Evolutionary conservation across 257 asterid genomes (phyloP).

Genomic region (Gentiana dahurica): DNA sequence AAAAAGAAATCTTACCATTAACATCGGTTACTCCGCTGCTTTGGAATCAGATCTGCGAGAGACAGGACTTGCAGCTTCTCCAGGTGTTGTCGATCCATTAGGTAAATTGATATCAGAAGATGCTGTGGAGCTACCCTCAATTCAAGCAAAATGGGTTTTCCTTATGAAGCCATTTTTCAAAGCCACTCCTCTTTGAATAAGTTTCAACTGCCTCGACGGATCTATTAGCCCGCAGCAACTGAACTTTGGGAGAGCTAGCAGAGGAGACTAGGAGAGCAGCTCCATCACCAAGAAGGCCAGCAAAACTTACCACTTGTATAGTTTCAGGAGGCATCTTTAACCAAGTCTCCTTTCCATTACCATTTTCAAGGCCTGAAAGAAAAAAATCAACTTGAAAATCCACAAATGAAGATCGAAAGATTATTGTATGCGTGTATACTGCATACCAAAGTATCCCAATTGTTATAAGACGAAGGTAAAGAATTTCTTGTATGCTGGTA

Average conservation of each 20-base stretch:
- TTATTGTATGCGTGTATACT: no score
- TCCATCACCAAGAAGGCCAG: slow-evolving; percentile 98
- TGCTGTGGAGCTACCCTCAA: slow-evolving; percentile 42
- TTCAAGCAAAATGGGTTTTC: slow-evolving; percentile 73
- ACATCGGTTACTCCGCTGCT: slow-evolving; percentile 28
- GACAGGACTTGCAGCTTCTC: slow-evolving; percentile 36
- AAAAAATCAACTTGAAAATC: slow-evolving; percentile 20
- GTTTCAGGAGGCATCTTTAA: slow-evolving; percentile 80
- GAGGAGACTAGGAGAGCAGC: slow-evolving; percentile 86
- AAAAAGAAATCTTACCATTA: slow-evolving; percentile 44
- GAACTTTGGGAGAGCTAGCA: slow-evolving; percentile 36
- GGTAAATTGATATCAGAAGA: slow-evolving; percentile 31
- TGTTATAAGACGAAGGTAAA: no score
- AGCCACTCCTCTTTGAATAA: slow-evolving; percentile 63
- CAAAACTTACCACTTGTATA: slow-evolving; percentile 76
- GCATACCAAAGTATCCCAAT: no score
- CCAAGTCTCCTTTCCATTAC: slow-evolving; percentile 97
- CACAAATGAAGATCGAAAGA: slow-evolving; percentile 3
- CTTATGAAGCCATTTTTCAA: slow-evolving; percentile 61
- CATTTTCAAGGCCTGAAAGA: slow-evolving; percentile 89
- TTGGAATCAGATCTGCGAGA: slow-evolving; percentile 22
- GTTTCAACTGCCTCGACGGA: slow-evolving; percentile 38
- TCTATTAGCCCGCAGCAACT: slow-evolving; percentile 42
- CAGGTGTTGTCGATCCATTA: slow-evolving; percentile 41
- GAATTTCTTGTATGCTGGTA: no score